A percentile compares a stretch with the other conserved stretches of the same genome.
Conservation (phyloP, 257 asterid genomes). For the Euphrasia confusa region DNA sequence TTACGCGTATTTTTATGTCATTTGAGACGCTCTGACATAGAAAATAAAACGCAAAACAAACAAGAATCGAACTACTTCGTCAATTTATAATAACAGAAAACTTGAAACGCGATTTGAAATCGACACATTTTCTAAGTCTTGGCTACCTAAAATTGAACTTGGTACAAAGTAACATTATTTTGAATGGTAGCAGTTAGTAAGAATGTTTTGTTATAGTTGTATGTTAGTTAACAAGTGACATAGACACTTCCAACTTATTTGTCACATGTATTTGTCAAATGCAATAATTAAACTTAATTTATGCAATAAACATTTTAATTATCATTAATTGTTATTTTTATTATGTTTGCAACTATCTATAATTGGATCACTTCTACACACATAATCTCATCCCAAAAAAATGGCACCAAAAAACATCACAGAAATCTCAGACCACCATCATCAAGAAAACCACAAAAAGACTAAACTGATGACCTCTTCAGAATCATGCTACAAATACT, state of each 20-base stretch:
- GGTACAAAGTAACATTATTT: slow-evolving; percentile 20
- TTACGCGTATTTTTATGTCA: no score
- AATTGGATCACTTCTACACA: slow-evolving; percentile 26
- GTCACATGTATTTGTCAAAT: slow-evolving; percentile 31
- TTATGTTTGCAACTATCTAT: slow-evolving; percentile 40
- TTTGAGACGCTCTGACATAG: no score
- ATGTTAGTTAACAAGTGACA: slow-evolving; percentile 32
- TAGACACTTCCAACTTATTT: slow-evolving; percentile 26
- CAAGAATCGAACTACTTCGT: background rate
- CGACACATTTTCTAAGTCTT: background rate
- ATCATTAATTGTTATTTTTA: background rate
- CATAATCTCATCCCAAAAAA: background rate
- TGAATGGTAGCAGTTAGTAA: slow-evolving; percentile 55
- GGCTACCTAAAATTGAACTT: slow-evolving; percentile 5
- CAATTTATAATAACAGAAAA: no score
- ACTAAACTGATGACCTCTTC: background rate
- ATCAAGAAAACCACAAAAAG: background rate
- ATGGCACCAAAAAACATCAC: slow-evolving; percentile 9
- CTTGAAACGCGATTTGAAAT: no score
- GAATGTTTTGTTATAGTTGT: slow-evolving; percentile 50
- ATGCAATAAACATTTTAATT: slow-evolving; percentile 10
- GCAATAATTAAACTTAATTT: slow-evolving; percentile 32
- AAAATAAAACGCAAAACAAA: no score
- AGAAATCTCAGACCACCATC: background rate
- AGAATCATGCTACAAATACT: slow-evolving; percentile 11